Conservation (phyloP, 805 yeast genomes). For the Kregervanrija delftensis region DNA sequence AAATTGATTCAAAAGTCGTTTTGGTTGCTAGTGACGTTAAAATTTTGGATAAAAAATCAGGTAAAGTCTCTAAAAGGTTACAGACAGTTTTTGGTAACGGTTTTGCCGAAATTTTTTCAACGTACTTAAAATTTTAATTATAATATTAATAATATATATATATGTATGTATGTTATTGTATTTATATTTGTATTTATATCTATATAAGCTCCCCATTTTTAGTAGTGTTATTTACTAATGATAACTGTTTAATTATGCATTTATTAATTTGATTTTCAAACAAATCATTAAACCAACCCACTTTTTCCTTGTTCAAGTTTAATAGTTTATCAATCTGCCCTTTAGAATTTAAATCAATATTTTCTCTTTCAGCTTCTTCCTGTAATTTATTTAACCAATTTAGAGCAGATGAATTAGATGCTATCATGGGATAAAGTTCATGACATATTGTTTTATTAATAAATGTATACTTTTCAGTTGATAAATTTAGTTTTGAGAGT, state of each 20-base stretch:
- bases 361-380: slow-evolving; percentile 26
- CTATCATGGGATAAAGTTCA: slow-evolving; percentile 37
- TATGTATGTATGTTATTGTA: neutral
- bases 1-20: slow-evolving; percentile 7
- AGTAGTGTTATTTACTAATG: no score
- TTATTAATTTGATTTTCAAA: no score
- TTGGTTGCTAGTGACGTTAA: slow-evolving; percentile 8
- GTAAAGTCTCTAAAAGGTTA: neutral
- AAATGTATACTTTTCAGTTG: slow-evolving; percentile 37
- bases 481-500: slow-evolving; percentile 35
- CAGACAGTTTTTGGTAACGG: slow-evolving; percentile 10
- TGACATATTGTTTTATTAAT: slow-evolving; percentile 62
- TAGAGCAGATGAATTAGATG: slow-evolving; percentile 10
- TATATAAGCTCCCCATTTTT: no score
- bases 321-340: slow-evolving; percentile 1
- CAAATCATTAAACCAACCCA: no score
- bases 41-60: slow-evolving; percentile 5
- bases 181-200: neutral
- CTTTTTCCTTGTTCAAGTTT: no score
- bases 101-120: slow-evolving; percentile 8
- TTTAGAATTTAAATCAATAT: slow-evolving; percentile 12
- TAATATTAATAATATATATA: neutral
- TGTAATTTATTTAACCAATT: slow-evolving; percentile 21
- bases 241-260: no score
- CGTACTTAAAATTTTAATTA: slow-evolving; percentile 1